Conservation (phyloP, 169 alveolate species). For the Plasmodium ovale region DNA sequence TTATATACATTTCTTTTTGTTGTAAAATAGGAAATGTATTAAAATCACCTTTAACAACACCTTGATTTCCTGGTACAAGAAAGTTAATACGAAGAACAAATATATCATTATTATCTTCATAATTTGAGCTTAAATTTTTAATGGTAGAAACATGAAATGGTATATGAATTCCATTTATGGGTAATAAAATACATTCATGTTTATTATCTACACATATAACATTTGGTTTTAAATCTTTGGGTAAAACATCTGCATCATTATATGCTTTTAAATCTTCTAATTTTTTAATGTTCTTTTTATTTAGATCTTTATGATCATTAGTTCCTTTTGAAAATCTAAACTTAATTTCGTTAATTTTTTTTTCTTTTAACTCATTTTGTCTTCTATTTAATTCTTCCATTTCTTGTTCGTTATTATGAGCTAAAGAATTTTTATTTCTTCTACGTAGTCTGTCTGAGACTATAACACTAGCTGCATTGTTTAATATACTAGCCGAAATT, state of each 20-base stretch:
- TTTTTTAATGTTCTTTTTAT: conserved; percentile 86
- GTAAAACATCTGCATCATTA: conserved; percentile 86
- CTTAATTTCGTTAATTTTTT: conserved; percentile 90
- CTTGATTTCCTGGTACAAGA: conserved; percentile 93
- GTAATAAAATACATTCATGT: conserved; percentile 91
- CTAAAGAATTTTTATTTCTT: conserved; percentile 79
- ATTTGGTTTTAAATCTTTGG: conserved; percentile 89
- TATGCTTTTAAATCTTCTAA: conserved; percentile 90
- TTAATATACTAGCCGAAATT: conserved; percentile 82
- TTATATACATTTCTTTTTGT: conserved; percentile 91
- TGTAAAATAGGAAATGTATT: conserved; percentile 87
- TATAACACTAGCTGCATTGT: conserved; percentile 85
- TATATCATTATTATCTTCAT: conserved; percentile 90
- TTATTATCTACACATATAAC: conserved; percentile 89
- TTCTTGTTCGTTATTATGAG: conserved; percentile 81
- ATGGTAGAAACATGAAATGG: conserved; percentile 93
- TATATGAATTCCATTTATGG: conserved; percentile 89
- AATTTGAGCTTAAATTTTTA: conserved; percentile 92
- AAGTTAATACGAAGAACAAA: conserved; percentile 93
- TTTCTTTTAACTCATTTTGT: conserved; percentile 88
- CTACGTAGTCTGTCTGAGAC: conserved; percentile 83
- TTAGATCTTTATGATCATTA: conserved; percentile 83
- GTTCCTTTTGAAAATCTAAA: conserved; percentile 87
- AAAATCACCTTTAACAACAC: conserved; percentile 85
- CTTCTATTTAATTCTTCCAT: conserved; percentile 81